Evolutionary conservation across 495 filamentous ascomycete species (phyloP), one percentile per base, ranked within the genome.

Genomic region (Tricharina praecox): DNA sequence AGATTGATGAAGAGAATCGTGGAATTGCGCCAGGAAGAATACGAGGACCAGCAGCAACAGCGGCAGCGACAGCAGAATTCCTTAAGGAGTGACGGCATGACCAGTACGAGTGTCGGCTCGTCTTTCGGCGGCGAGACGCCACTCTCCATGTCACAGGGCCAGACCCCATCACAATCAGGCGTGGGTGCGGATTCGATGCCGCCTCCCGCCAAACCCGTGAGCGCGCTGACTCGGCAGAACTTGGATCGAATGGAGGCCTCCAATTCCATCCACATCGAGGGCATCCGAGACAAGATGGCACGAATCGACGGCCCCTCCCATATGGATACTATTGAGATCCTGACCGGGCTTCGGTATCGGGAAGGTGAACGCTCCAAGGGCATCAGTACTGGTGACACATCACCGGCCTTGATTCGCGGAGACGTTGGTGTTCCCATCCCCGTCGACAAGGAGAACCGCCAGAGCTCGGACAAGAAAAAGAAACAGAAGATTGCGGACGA

Each of bases 331-430:
- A 92, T 97, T 50, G 90, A 96, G 64, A 85, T 93, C 69, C 70
- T 94, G 48, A 97, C 90, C 0, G 90, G 90, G 37, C 67, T 97
- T 15, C 70, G 79, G 51, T 94, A 93, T 58, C 75, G 77, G 32
- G 82, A 93, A 41, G 90, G 90, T 40, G 90, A 97, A 65, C 69
- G 88, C 46, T 86, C 81, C 26, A 76, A 78, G 48, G 88, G 87
- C 8, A 82, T 96, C 51, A 87, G 81, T 56, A 93, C 86, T 10
- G 90, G 90, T 16, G 76, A 79, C 53, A 72, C 70, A 37, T 82
- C 76, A 49, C 84, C 85, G 15, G 75, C 77, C 1, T 64, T 96
- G 28, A 79, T 95, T 48, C 77, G 85, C 49, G 88, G 82, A 28
- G 85, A 93, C 56, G 82, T 74, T 23, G 86, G 86, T 33, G 85